A percentile compares a stretch with the other conserved stretches of the same genome.
phyloP scores from a whole-genome alignment of 2,329 filamentous ascomycete genomes.

The Conoideocrella luteorostrata region DNA sequence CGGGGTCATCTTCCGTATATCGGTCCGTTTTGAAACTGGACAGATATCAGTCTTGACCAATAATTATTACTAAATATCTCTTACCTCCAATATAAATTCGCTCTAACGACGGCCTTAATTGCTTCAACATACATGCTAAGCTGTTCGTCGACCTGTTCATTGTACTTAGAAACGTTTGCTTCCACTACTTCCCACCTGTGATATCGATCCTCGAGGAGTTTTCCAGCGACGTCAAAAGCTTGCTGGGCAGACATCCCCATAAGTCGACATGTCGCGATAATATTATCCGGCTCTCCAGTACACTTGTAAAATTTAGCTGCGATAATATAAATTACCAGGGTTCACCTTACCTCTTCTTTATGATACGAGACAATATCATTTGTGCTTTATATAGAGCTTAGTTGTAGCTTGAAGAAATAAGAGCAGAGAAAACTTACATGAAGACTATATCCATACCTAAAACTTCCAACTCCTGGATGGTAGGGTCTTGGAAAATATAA shows the following conservation, averaged over 20 bases:
- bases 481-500: conserved; percentile 13
- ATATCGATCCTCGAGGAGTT: conserved; percentile 14
- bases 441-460: conserved; percentile 17
- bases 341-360: conserved; percentile 14
- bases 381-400: conserved; percentile 8
- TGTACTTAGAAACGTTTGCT: conserved; percentile 10
- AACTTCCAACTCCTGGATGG: conserved; percentile 15
- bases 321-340: neutral
- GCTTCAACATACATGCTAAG: conserved; percentile 16
- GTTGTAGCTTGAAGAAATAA: neutral
- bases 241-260: conserved; percentile 14
- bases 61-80: no score
- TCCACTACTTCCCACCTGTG: conserved; percentile 13
- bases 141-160: conserved; percentile 5
- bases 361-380: conserved; percentile 17
- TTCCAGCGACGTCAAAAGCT: conserved; percentile 15
- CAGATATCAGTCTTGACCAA: no score
- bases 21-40: no score
- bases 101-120: conserved; percentile 17
- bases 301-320: no score
- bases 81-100: conserved; percentile 15
- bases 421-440: conserved; percentile 12
- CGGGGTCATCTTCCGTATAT: no score
- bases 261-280: conserved; percentile 14
- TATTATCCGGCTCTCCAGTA: conserved; percentile 18